Percentiles rank a stretch among this genome's conserved stretches.
phyloP scores from a whole-genome alignment of 768 basidiomycete species.

The Suillus brevipes region DNA sequence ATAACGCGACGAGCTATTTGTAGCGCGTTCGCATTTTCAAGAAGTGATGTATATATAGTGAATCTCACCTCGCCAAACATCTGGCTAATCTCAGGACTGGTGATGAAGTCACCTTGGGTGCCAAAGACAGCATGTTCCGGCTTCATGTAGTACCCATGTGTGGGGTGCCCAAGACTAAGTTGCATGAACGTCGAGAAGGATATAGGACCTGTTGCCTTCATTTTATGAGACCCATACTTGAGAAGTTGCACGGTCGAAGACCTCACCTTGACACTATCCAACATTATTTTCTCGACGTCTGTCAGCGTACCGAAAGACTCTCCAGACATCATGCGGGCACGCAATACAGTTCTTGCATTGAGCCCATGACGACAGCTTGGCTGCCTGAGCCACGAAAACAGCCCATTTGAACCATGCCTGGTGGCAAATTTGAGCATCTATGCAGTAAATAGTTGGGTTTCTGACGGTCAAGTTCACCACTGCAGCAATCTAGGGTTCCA shows the following conservation, averaged over 20 bases:
- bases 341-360: not conserved
- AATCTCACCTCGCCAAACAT: constrained; percentile 89
- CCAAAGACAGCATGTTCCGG: constrained; percentile 78
- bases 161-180: constrained; percentile 86
- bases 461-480: not conserved
- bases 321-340: not conserved
- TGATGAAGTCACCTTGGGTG: constrained; percentile 86
- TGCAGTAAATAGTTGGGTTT: not conserved
- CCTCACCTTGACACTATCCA: constrained; percentile 70
- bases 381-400: constrained; percentile 12
- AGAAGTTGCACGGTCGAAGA: not conserved
- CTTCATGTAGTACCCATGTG: constrained; percentile 90
- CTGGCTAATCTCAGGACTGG: constrained; percentile 95
- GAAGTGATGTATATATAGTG: not conserved
- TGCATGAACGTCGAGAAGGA: constrained; percentile 91
- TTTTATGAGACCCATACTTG: not conserved
- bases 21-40: not conserved
- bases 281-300: constrained; percentile 62
- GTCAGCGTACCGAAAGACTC: constrained; percentile 28
- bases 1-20: constrained; percentile 78
- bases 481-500: not conserved
- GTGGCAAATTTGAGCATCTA: constrained; percentile 12
- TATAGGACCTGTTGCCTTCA: constrained; percentile 84
- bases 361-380: constrained; percentile 4
- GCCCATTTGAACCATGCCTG: constrained; percentile 1